Evolutionary conservation across 2,329 filamentous ascomycete species (phyloP), one percentile per base, ranked within the genome.

Genomic region (Ciborinia camelliae): DNA sequence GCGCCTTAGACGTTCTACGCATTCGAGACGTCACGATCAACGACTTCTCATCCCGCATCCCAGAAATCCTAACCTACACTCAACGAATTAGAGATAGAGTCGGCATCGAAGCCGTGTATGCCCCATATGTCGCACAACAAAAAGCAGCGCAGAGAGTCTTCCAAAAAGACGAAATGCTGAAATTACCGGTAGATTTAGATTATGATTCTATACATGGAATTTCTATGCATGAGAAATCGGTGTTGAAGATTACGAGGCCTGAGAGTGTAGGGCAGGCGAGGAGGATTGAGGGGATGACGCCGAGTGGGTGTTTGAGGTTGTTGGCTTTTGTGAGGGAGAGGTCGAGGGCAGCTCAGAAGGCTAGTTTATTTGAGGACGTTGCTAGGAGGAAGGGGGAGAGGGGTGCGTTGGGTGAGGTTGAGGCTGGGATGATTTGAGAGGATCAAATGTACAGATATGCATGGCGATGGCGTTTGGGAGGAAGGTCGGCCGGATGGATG

Each of bases 211-310:
- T 99, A 0, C 80, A 83, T 41, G 92, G 92, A 0, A 80, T 99
- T 61, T 92, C 90, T 64, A 84, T 86, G 45, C 92, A 91, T 65
- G 95, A 98, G 79, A 88, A 85, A 76, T 82, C 86, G 35, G 83
- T 89, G 4, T 80, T 99, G 43, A 83, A 84, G 65, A 79, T 81
- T 2, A 90, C 91, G 1, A 81, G 86, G 60, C 95, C 95, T 0
- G 91, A 96, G 77, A 96, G 86, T 67, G 81, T 99, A 28, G 94
- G 91, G 0, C 95, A 97, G 82, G 94, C 94, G 39, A 83, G 92
- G 57, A 81, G 95, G 18, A 86, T 97, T 14, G 95, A 99, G 77
- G 94, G 94, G 4, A 80, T 89, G 67, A 89, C 86, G 26, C 86
- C 86, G 0, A 79, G 83, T 0, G 86, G 84, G 0, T 83, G 82